Base-by-base conservation (phyloP, 768 basidiomycete species). In the Lactarius vividus region DNA sequence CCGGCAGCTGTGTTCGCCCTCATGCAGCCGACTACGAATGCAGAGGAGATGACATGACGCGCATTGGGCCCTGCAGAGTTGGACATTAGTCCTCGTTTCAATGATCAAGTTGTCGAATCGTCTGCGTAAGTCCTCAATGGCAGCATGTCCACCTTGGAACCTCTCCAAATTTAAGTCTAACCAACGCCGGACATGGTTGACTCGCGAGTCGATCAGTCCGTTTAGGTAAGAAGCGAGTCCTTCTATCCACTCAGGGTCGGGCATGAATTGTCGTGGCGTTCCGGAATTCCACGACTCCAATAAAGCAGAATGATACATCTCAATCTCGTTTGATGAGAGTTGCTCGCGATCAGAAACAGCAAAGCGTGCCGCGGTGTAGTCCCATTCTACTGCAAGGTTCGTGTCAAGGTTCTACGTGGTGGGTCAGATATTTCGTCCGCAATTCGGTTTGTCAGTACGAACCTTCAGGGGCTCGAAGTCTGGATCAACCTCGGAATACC, bases 401-500 rank as follows among this genome's bases (percentile, higher is more conserved):
- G 81, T 83, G 62, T 87, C 85, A 59, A 85, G 69, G 68, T 86
- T 85, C 85, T 85, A 44, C 46, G 11, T 9, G 7, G 8, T 1
- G 8, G 6, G 18, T 55, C 53, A 59, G 49, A 20, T 15, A 52
- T 13, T 20, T 26, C 18, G 10, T 20, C 18, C n/a, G 15, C n/a
- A 3, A 13, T 40, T 29, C 20, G 8, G 2, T 20, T 29, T 35
- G 23, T 9, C 23, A 61, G 33, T 7, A 23, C 28, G 57, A 23
- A 85, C 86, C 78, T 83, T 86, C 35, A 87, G 71, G 2, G 78
- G 80, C 63, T 86, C 84, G 2, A 57, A 70, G 28, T 79, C 79
- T 0, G 83, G 80, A 9, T 79, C 76, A 15, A 79, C 65, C 55
- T 85, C 84, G 15, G 79, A 72, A 54, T 76, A 75, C 2, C 87